phyloP scores from a whole-genome alignment of 2,329 filamentous ascomycete genomes.

The Fusarium sulawesiense region DNA sequence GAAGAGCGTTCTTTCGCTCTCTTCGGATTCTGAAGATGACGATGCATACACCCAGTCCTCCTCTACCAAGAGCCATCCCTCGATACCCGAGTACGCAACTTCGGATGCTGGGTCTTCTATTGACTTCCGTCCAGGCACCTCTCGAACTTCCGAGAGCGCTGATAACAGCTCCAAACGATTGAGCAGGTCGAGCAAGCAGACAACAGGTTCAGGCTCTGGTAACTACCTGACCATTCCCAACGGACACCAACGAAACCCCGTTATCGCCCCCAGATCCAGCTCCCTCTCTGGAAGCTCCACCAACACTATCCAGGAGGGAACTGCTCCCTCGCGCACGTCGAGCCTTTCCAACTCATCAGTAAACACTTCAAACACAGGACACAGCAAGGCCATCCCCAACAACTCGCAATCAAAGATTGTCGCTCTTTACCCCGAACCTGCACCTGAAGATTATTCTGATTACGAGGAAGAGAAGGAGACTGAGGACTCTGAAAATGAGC shows the following conservation, averaged over 20 bases:
- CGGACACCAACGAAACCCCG: constrained; percentile 26
- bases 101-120: constrained; percentile 42
- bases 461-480: constrained; percentile 30
- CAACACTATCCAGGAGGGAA: constrained; percentile 41
- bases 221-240: constrained; percentile 58
- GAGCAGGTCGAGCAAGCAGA: constrained; percentile 53
- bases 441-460: constrained; percentile 41
- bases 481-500: constrained; percentile 24
- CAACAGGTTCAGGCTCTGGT: constrained; percentile 54
- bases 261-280: constrained; percentile 40
- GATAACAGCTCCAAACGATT: constrained; percentile 42
- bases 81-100: constrained; percentile 42
- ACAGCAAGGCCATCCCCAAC: constrained; percentile 47
- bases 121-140: constrained; percentile 38
- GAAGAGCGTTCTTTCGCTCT: constrained; percentile 67
- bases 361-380: constrained; percentile 50
- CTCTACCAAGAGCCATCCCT: constrained; percentile 42
- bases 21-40: constrained; percentile 67
- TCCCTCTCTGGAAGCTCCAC: constrained; percentile 43
- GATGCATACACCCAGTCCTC: constrained; percentile 47
- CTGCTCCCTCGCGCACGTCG: constrained; percentile 46
- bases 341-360: constrained; percentile 55
- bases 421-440: constrained; percentile 51
- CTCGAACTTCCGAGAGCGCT: constrained; percentile 41
- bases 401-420: constrained; percentile 56